Base-by-base conservation (phyloP, 2,329 filamentous ascomycete species). In the Incumbomyces delicatus region DNA sequence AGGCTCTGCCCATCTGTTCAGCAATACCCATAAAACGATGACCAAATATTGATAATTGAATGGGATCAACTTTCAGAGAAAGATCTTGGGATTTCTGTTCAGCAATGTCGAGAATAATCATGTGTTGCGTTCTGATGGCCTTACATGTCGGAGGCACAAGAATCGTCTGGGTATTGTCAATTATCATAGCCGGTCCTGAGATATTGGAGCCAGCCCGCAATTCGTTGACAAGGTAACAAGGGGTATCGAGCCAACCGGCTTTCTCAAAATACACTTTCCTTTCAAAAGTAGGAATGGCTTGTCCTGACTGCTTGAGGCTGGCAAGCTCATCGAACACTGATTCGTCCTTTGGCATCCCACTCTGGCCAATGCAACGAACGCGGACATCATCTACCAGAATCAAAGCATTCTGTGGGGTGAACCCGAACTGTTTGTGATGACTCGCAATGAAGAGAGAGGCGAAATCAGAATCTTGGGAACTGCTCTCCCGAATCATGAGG, bases 381-480 rank as follows among this genome's bases (percentile, higher is more conserved):
- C 89, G 80, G 3, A 95, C 85, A 60, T 95, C 89, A 50, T 95
- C 89, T 2, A 95, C 77, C 31, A 95, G 85, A 8, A 27, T 27
- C 40, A 95, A 84, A 46, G 94, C 83, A 42, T 88, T 75, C 44
- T 94, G 86, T 2, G 92, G 70, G 1, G 86, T 92, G 61, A 95
- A 95, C 0, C 87, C 87, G 60, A 95, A 95, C 59, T 95, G 89
- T 58, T 90, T 85, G 41, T 86, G 81, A 61, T 95, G 90, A 54
- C 94, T 85, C 57, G 81, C 80, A 32, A 90, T 73, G 60, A 96
- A 95, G 0, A 86, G 86, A 52, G 81, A 77, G 1, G 82, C 83
- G 64, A 90, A 95, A 2, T 83, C 83, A 45, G 82, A 76, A 3
- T 80, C 80, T 71, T 4, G 85, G 22, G 22, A 27, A 27, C 8